Evolutionary conservation across 2,329 filamentous ascomycete genomes (phyloP).

Genomic region (Calonectria fujianensis): DNA sequence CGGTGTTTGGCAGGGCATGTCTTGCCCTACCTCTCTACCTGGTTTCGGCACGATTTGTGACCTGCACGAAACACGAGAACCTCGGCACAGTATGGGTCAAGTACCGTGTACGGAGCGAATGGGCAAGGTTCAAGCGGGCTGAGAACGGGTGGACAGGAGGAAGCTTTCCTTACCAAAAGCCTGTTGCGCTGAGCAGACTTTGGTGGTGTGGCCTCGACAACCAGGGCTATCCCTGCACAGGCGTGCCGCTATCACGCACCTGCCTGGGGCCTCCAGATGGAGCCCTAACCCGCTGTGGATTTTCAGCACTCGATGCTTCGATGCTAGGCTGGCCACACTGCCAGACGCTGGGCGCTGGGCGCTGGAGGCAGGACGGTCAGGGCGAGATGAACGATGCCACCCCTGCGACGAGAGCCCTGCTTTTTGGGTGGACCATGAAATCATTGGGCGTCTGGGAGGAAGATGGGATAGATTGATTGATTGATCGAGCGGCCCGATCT

Average conservation of each 20-base stretch:
- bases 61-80: conserved; percentile 35
- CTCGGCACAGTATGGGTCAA: conserved; percentile 43
- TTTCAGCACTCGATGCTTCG: conserved; percentile 40
- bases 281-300: conserved; percentile 33
- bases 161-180: conserved; percentile 45
- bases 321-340: conserved; percentile 32
- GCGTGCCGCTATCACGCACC: conserved; percentile 49
- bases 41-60: conserved; percentile 37
- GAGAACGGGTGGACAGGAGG: conserved; percentile 45
- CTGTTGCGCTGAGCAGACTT: conserved; percentile 50
- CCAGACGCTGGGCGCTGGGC: conserved; percentile 46
- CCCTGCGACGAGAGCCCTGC: conserved; percentile 53
- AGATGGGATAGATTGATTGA: conserved; percentile 50
- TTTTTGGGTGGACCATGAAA: conserved; percentile 53
- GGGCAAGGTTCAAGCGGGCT: conserved; percentile 41
- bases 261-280: conserved; percentile 35
- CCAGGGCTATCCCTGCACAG: conserved; percentile 52
- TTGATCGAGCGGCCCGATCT: conserved; percentile 52
- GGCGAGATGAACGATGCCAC: conserved; percentile 50
- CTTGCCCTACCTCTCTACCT: conserved; percentile 30
- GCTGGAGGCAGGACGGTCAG: conserved; percentile 52
- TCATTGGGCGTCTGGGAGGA: conserved; percentile 54
- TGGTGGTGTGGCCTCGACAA: conserved; percentile 48
- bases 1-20: conserved; percentile 22
- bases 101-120: conserved; percentile 48